Base-by-base conservation (phyloP, 164 flowering plant species). In the Stephania japonica region DNA sequence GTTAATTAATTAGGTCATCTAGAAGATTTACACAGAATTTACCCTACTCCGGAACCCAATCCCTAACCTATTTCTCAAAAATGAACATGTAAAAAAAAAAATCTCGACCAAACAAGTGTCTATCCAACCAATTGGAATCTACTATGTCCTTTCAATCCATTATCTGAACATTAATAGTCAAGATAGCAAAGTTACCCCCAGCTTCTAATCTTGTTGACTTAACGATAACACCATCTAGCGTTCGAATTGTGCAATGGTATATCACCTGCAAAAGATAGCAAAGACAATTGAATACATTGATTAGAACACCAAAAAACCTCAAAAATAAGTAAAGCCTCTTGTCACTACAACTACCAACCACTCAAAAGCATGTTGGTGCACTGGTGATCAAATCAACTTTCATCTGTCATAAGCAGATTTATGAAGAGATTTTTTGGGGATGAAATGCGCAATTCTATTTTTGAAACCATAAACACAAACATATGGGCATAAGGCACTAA, bases 151-250 rank as follows among this genome's bases (percentile, higher is more conserved):
- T n/a, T 6, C 32, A 41, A 70, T 26, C 21, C 32, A 50, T 25
- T 11, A 70, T 26, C 13, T 1, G 18, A 59, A 41, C 13, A 63
- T n/a, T 62, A 41, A 68, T 25, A 18, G 4, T 25, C 14, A 6
- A 49, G 62, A 42, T 11, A 70, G 26, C 21, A 25, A 69, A 77
- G 78, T 77, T 76, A 89, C 98, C 98, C 84, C 98, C 97, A 75
- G 70, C 82, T 73, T 91, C 93, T 41, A 81, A 75, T 82, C 89
- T 84, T 2, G 97, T 86, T 1, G 97, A 93, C 73, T 89, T 82
- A 59, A 93, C 97, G 66, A 91, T 83, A 72, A 93, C 92, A 64
- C 98, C 98, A 70, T 93, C 93, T 61, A 90, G 75, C 16, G 99
- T 95, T 13, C 99, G 85, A 42, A 91, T 78, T 25, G 97, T 91